These are phyloP conservation scores for Calonectria multiphialidica DNA, from an alignment of 2,329 filamentous ascomycete species.

Conservation along the genomic window DNA sequence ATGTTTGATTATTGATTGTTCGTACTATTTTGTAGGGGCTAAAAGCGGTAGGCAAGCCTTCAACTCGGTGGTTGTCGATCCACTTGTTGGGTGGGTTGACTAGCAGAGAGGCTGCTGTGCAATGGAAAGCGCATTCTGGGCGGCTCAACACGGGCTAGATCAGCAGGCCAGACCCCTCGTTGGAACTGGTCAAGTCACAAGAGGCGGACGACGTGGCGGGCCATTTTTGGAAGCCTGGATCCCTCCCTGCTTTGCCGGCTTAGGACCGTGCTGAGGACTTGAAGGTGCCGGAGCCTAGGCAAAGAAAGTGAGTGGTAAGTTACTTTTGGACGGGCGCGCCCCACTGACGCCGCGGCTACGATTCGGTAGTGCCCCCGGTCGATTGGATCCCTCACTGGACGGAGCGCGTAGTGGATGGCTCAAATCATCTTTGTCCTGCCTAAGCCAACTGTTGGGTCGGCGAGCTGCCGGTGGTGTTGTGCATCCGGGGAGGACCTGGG, in stretches of 20 bases:
- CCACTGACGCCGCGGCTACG: not conserved
- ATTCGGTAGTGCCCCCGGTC: slow-evolving; percentile 23
- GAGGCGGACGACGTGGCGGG: slow-evolving; percentile 37
- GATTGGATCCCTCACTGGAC: not conserved
- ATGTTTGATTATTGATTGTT: not conserved
- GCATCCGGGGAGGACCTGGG: slow-evolving; percentile 17
- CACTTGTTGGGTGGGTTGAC: slow-evolving; percentile 7
- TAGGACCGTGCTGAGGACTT: slow-evolving; percentile 7
- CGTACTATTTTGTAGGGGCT: not conserved
- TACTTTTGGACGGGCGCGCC: slow-evolving; percentile 8
- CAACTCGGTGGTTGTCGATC: slow-evolving; percentile 16
- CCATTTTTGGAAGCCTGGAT: slow-evolving; percentile 26
- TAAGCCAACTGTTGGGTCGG: slow-evolving; percentile 8
- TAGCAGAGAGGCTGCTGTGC: slow-evolving; percentile 3
- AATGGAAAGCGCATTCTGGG: not conserved
- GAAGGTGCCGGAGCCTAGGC: slow-evolving; percentile 21
- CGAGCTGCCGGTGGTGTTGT: not conserved
- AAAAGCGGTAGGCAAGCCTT: slow-evolving; percentile 11
- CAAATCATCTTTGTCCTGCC: not conserved
- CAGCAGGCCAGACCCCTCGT: slow-evolving; percentile 23
- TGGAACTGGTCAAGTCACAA: slow-evolving; percentile 27
- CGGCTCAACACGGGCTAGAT: slow-evolving; percentile 4
- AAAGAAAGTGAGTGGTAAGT: slow-evolving; percentile 5
- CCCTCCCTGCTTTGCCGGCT: not conserved
- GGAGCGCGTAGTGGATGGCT: slow-evolving; percentile 6